Conservation (phyloP, 2,329 filamentous ascomycete genomes). For the Colletotrichum acutatum region DNA sequence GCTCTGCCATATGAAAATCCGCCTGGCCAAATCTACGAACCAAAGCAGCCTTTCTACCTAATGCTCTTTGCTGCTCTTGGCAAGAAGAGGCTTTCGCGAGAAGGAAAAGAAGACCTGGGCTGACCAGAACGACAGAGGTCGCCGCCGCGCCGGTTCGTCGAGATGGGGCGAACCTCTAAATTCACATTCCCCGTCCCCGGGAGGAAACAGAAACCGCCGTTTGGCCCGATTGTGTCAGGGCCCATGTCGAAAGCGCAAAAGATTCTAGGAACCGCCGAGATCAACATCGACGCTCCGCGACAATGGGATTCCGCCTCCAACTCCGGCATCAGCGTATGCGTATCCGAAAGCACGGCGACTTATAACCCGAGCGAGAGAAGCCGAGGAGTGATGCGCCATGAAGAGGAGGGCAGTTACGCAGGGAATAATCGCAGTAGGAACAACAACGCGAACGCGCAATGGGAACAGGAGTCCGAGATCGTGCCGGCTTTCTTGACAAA, state of each 20-base stretch:
- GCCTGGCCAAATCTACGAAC: conserved; percentile 7
- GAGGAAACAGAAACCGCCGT: conserved; percentile 54
- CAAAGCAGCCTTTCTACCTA: conserved; percentile 2
- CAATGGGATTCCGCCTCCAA: conserved; percentile 57
- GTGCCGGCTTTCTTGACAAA: conserved; percentile 48
- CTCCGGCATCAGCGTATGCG: conserved; percentile 56
- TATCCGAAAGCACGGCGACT: conserved; percentile 52
- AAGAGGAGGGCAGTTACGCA: conserved; percentile 19
- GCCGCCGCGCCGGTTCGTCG: conserved; percentile 16
- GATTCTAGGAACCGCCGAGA: conserved; percentile 58
- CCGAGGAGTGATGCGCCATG: not conserved
- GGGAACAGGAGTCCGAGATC: conserved; percentile 61
- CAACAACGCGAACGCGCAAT: conserved; percentile 43
- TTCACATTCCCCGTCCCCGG: conserved; percentile 62
- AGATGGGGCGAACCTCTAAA: conserved; percentile 54
- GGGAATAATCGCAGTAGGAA: conserved; percentile 41
- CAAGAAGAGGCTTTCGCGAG: not conserved
- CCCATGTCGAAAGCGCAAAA: conserved; percentile 63
- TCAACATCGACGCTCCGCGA: conserved; percentile 53
- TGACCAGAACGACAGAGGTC: conserved; percentile 23
- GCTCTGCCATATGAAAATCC: conserved; percentile 14
- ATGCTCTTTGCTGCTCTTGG: not conserved
- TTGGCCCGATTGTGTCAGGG: conserved; percentile 44
- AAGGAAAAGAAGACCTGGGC: not conserved
- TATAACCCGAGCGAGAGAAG: conserved; percentile 42